Percentiles rank a stretch among this genome's conserved stretches.
Conservation (phyloP, 495 filamentous ascomycete species). For the Arthonia radiata region DNA sequence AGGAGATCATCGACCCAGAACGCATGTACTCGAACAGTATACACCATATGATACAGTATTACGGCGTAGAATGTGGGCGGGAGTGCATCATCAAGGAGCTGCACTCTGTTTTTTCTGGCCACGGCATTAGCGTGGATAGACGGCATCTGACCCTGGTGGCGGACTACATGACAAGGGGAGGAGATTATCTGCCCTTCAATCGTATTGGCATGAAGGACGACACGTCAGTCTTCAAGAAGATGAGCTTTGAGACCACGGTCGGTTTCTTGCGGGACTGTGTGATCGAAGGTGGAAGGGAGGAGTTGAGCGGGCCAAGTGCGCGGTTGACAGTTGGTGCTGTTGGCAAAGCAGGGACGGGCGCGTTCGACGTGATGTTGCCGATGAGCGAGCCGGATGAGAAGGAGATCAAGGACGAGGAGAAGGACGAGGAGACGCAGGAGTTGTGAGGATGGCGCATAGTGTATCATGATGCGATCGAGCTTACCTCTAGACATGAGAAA, state of each 20-base stretch:
- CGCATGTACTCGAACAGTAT: constrained; percentile 81
- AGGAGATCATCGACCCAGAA: constrained; percentile 68
- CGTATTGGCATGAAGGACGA: constrained; percentile 63
- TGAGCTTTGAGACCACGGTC: constrained; percentile 95
- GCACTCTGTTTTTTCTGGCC: constrained; percentile 60
- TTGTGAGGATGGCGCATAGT: no score
- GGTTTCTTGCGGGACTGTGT: constrained; percentile 82
- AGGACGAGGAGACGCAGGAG: no score
- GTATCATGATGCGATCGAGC: no score
- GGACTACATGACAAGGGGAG: constrained; percentile 83
- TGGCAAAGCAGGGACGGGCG: constrained; percentile 65
- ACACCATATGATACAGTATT: constrained; percentile 52
- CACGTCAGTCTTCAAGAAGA: constrained; percentile 80
- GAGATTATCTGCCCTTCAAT: constrained; percentile 73
- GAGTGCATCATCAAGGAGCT: constrained; percentile 71
- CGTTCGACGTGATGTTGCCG: constrained; percentile 69
- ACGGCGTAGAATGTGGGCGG: constrained; percentile 84
- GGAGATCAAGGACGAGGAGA: no score
- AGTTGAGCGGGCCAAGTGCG: constrained; percentile 59
- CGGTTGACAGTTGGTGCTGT: constrained; percentile 71
- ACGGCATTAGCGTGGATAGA: constrained; percentile 82
- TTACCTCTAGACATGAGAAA: no score
- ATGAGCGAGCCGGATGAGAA: no score
- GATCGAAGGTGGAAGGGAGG: constrained; percentile 70
- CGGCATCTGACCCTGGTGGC: constrained; percentile 88